A percentile compares a stretch with the other conserved stretches of the same genome.
Evolutionary conservation across 768 basidiomycete genomes (phyloP).

Genomic region (Pulveroboletus ravenelii): DNA sequence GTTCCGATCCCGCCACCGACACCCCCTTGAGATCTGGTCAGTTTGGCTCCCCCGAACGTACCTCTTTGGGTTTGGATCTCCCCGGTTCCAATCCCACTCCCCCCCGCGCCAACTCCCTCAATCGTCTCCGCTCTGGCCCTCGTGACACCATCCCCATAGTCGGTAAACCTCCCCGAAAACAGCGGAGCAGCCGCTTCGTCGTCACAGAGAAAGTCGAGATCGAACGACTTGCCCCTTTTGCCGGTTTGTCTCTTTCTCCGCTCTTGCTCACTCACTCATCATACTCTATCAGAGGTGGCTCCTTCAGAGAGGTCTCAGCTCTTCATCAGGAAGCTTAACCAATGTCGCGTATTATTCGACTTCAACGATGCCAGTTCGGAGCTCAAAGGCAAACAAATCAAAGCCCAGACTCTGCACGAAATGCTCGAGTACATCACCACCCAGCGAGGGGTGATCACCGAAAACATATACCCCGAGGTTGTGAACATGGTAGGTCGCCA

Average conservation of each 20-base stretch:
- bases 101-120: slow-evolving; percentile 64
- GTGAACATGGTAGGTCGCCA: slow-evolving; percentile 80
- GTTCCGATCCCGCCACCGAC: slow-evolving; percentile 59
- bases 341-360: slow-evolving; percentile 96
- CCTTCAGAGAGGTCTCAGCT: slow-evolving; percentile 83
- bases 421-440: slow-evolving; percentile 99
- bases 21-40: slow-evolving; percentile 38
- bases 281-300: slow-evolving; percentile 63
- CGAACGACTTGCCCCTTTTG: slow-evolving; percentile 87
- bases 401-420: slow-evolving; percentile 95
- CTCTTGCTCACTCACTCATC: background rate
- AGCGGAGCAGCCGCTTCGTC: slow-evolving; percentile 94
- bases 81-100: slow-evolving; percentile 44
- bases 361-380: slow-evolving; percentile 97
- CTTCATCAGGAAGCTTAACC: slow-evolving; percentile 91
- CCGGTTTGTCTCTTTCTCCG: slow-evolving; percentile 44
- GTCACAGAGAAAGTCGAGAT: slow-evolving; percentile 96
- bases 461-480: slow-evolving; percentile 97
- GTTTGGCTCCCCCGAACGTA: slow-evolving; percentile 44
- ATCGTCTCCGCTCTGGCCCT: slow-evolving; percentile 74
- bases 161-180: slow-evolving; percentile 95
- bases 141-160: slow-evolving; percentile 97
- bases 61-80: slow-evolving; percentile 45
- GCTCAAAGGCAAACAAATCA: slow-evolving; percentile 96
- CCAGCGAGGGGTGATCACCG: slow-evolving; percentile 93